phyloP scores from a whole-genome alignment of 441 rosid species.

The Erodium texanum region DNA sequence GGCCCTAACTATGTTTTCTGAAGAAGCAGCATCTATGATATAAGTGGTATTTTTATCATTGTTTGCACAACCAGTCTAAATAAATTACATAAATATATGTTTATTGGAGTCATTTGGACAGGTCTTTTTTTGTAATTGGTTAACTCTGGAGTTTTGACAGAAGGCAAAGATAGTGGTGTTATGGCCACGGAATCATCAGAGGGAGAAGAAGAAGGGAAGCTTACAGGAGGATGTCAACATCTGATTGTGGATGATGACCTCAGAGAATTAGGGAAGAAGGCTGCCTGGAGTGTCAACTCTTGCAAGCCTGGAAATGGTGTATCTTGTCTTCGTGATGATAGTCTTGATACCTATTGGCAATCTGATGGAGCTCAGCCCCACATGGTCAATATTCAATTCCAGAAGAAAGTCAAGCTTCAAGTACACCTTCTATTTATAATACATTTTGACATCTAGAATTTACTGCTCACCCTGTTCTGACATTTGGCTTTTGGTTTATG shows the following conservation, averaged over 20 bases:
- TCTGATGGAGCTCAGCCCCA: slow-evolving; percentile 96
- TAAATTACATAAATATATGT: too few species aligned
- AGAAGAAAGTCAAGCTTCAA: slow-evolving; percentile 88
- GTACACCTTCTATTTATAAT: slow-evolving; percentile 23
- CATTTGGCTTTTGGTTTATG: slow-evolving; percentile 9
- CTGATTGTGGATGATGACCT: slow-evolving; percentile 63
- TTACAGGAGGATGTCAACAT: slow-evolving; percentile 60
- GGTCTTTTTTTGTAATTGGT: background rate
- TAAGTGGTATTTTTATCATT: too few species aligned
- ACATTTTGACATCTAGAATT: background rate
- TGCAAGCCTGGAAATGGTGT: slow-evolving; percentile 90
- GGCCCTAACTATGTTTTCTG: too few species aligned
- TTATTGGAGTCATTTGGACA: too few species aligned
- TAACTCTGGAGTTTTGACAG: background rate
- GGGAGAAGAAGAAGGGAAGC: slow-evolving; percentile 85
- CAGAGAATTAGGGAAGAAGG: slow-evolving; percentile 86
- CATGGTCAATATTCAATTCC: slow-evolving; percentile 76
- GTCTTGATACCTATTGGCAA: slow-evolving; percentile 85
- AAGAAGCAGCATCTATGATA: too few species aligned
- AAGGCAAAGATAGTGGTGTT: background rate
- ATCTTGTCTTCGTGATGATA: slow-evolving; percentile 76
- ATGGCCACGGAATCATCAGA: slow-evolving; percentile 90
- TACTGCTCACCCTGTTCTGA: background rate
- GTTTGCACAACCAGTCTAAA: too few species aligned
- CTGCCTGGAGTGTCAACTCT: slow-evolving; percentile 96